Evolutionary conservation across 352 stramenopile genomes (phyloP), one percentile per base, ranked within the genome.

Genomic region (Phytopythium helicoides): DNA sequence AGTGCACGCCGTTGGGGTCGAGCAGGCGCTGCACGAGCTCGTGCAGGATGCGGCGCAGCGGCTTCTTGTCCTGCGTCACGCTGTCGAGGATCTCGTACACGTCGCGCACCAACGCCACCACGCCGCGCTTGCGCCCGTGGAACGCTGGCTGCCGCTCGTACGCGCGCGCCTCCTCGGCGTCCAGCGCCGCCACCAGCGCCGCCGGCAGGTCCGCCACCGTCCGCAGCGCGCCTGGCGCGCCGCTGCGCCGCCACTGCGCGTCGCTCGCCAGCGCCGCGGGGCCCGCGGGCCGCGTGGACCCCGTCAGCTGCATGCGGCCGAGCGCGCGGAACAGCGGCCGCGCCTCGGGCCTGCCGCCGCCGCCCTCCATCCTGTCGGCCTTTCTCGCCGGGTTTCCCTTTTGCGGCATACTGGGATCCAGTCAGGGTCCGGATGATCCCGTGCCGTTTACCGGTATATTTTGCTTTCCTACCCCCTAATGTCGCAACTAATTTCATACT

Each of bases 11-110:
- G 51, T 75, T 81, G 10, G 80, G 80, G 62, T 91, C 80, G 38
- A 89, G 59, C 44, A 91, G 63, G 34, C 80, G 64, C 67, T 89
- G 73, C 52, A 89, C 68, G 19, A 91, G 66, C 52, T 91, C 77
- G 62, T 88, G 80, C 51, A 91, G 60, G 38, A 91, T 40, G 18
- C 75, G 59, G 3, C 76, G 80, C 56, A 91, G 62, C 35, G 68
- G 62, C 47, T 81, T 80, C 26, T 79, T 78, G 54, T 85, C 69
- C 47, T 70, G 60, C n/a, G 52, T 28, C 39, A 67, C 49, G 21
- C 62, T 52, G 50, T 83, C 75, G 39, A 89, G 28, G 53, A 87
- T 42, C 21, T 81, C 76, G 59, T 89, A 85, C 18, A 89, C 57
- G n/a, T 89, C 78, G 21, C 76, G 80, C n/a, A 89, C 55, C 7